Base-by-base conservation (phyloP, 768 basidiomycete species). In the Termitomyces bulborhizus region DNA sequence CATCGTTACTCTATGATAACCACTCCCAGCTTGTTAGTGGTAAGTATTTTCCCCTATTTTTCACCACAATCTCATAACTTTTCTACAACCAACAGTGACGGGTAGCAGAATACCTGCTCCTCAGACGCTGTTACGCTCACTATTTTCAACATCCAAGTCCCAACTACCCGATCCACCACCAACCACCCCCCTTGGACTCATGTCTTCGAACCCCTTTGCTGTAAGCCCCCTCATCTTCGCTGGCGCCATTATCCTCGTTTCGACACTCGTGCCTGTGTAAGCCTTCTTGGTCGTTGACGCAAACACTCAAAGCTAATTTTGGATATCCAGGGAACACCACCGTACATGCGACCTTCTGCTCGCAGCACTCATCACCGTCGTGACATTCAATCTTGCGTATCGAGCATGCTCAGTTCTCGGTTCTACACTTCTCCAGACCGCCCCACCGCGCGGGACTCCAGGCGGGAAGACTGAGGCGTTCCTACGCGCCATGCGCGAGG, bases 381-480 rank as follows among this genome's bases (percentile, higher is more conserved):
- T 90, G 15, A 96, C 93, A 4, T 90, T 89, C 68, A 80, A 82
- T 39, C 77, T 95, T 24, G 89, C 97, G 0, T 96, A 94, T 66
- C 83, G 86, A 1, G 88, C 94, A 0, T 92, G 86, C 40, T 76
- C 86, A 11, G 82, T 90, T 0, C 87, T 96, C 12, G 96, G 93
- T 2, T 84, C 86, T 6, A 86, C 93, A 1, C 75, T 99, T 2
- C 69, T 98, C 13, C 97, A 98, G 69, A 98, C 97, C 0, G 83
- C 93, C 0, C 95, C 95, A 2, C 72, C 76, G 12, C 68, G 85
- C n/a, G 80, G 82, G 1, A 58, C 77, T 3, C 67, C 77, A 3
- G 78, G 78, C 26, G 83, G 81, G 0, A 81, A 86, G 56, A 93
- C 95, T 87, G 87, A 90, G 62, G 76, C 82, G 4, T 89, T 98